Base-by-base conservation (phyloP, 2,329 filamentous ascomycete species). In the Domatiomyces globalis region DNA sequence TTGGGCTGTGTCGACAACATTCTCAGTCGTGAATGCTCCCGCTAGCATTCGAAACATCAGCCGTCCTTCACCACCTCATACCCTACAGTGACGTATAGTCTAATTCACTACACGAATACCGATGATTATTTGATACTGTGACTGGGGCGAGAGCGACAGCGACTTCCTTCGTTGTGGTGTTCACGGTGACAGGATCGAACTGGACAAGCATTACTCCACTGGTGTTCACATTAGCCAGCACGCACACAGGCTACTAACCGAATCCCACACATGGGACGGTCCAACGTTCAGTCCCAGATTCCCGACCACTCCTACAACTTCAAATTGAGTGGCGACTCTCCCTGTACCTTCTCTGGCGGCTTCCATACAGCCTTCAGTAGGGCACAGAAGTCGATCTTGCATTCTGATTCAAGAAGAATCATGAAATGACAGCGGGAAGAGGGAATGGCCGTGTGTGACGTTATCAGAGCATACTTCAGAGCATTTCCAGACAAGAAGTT, bases 1-100 rank as follows among this genome's bases (percentile, higher is more conserved):
- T 39, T 27, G 1, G 53, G 53, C 15, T 56, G 54, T 29, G 48
- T 45, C n/a, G 47, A 42, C 10, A 51, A 56, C 36, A 53, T 45
- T 46, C 17, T 52, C 17, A 50, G 50, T n/a, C 43, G 17, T 5
- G 15, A 20, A 46, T 54, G 54, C 27, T 49, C 48, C 7, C 27
- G 25, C 19, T 56, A 51, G 54, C 54, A 56, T n/a, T 8, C 20
- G 9, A 44, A 15, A 15, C 12, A 39, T 39, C 33, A 15, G 10
- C 33, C 12, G 9, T 39, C 10, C 15, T 15, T 39, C 33, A 15
- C 15, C 9, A 33, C 7, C 4, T 33, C 29, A 33, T 12, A 9
- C 29, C 29, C 29, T 9, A 9, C 10, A 7, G 29, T 33, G 29
- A 39, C 33, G 12, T 39, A 39, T 15, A 15, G 12, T 15, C 33